Evolutionary conservation across 164 flowering plant species (phyloP), one percentile per base, ranked within the genome.

Genomic region (Berberis vulgaris): DNA sequence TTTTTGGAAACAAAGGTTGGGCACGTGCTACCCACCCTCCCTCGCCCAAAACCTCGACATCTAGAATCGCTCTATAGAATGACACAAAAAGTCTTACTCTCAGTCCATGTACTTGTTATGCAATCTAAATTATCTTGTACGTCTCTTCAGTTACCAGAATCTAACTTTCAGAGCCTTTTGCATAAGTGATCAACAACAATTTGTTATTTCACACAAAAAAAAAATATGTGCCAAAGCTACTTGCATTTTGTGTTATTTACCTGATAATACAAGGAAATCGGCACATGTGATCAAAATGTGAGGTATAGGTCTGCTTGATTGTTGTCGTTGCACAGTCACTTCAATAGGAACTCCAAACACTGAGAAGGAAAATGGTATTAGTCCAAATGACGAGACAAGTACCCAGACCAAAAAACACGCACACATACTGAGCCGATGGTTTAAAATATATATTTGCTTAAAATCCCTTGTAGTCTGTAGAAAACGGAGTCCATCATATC

Each of bases 261-360:
- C 98, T 82, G 89, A 81, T 67, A 84, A 65, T 72, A 92, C 64
- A 54, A 92, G 95, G 77, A 71, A 80, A 81, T 92, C 98, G 13
- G 96, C 98, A 82, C 93, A 87, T 62, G 77, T 85, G 65, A 86
- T 79, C 80, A 92, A 73, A 66, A 89, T 77, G 60, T 76, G 69
- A 7, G 98, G 98, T 72, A 89, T 66, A 12, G 86, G 87, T 69
- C 73, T 71, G 81, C 68, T 73, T 49, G 86, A 84, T 62, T 86
- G 81, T 71, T 86, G 96, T 26, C 87, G 79, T 67, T 87, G 93
- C 43, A 92, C 88, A 26, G 91, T 83, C 39, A 83, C 65, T 78
- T 92, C 96, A 74, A 92, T 75, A 69, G 96, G 86, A 66, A 87
- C 86, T 66, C 96, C 98, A 81, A 89, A 92, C 26, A 89, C 98